Evolutionary conservation across 2,329 filamentous ascomycete genomes (phyloP).

Genomic region (Xylaria hypoxylon): DNA sequence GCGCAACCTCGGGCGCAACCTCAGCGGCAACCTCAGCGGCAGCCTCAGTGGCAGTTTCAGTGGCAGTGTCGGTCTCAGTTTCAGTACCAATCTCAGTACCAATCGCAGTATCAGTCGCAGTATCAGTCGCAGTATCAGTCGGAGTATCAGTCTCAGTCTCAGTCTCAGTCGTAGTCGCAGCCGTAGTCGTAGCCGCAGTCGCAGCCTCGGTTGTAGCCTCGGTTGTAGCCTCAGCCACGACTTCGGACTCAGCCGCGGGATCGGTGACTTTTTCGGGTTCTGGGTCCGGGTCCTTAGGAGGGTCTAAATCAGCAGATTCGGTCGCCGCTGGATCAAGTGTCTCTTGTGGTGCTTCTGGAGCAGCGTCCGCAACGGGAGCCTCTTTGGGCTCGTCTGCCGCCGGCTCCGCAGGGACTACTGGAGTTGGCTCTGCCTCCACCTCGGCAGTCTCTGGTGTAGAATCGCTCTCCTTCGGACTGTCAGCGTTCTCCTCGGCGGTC

Average conservation of each 20-base stretch:
- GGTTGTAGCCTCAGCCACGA: constrained; percentile 3
- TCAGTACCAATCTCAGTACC: not conserved
- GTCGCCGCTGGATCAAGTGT: constrained; percentile 9
- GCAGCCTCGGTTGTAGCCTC: constrained; percentile 6
- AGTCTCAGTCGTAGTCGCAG: not conserved
- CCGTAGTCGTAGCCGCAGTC: not conserved
- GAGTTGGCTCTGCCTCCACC: constrained; percentile 9
- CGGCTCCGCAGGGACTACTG: constrained; percentile 8
- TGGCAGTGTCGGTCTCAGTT: constrained; percentile 2
- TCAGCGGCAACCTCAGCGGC: not conserved
- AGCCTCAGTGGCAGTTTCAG: not conserved
- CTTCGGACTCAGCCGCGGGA: not conserved
- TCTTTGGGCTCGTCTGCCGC: constrained; percentile 13
- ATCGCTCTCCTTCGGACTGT: constrained; percentile 16
- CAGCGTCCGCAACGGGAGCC: constrained; percentile 1
- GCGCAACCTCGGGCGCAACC: not conserved
- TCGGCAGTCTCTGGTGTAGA: constrained; percentile 16
- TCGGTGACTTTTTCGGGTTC: constrained; percentile 10
- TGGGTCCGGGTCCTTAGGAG: constrained; percentile 21
- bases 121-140: not conserved
- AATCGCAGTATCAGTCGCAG: not conserved
- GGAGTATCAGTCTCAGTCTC: not conserved
- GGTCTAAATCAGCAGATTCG: constrained; percentile 18
- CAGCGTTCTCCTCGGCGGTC: constrained; percentile 10
- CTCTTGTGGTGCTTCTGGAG: constrained; percentile 21